A percentile compares a stretch with the other conserved stretches of the same genome.
Conservation (phyloP, 208 protist species). For the Acanthamoeba castellanii region DNA sequence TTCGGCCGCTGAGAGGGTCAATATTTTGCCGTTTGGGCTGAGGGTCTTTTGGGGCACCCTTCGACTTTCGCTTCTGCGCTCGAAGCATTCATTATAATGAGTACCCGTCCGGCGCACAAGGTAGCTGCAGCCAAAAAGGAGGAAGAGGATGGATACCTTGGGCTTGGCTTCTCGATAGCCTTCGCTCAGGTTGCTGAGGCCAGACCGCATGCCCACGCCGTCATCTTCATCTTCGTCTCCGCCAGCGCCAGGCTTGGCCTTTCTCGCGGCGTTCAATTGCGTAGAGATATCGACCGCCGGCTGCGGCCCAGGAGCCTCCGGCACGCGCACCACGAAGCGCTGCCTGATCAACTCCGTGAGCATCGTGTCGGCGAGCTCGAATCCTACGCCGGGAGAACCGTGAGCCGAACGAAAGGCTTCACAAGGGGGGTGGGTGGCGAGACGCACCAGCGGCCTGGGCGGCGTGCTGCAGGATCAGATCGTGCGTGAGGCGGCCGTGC, state of each 20-base stretch:
- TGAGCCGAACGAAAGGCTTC: background rate
- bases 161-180: conserved; percentile 50
- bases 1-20: background rate
- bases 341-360: background rate
- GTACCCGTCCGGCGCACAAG: background rate
- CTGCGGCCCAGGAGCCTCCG: conserved; percentile 40
- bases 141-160: background rate
- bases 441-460: background rate
- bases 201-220: background rate
- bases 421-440: background rate
- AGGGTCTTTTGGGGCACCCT: background rate
- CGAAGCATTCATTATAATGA: background rate
- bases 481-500: conserved; percentile 46
- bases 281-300: background rate
- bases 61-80: conserved; percentile 34
- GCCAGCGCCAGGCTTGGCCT: conserved; percentile 2
- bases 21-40: conserved; percentile 1
- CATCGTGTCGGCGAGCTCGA: background rate
- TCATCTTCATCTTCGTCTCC: conserved; percentile 26
- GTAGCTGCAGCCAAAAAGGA: background rate
- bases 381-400: background rate
- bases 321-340: conserved; percentile 57
- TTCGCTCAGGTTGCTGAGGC: conserved; percentile 46
- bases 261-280: background rate
- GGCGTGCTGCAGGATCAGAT: conserved; percentile 20